Conservation (phyloP, 768 basidiomycete genomes). For the Tylopilus sp. region DNA sequence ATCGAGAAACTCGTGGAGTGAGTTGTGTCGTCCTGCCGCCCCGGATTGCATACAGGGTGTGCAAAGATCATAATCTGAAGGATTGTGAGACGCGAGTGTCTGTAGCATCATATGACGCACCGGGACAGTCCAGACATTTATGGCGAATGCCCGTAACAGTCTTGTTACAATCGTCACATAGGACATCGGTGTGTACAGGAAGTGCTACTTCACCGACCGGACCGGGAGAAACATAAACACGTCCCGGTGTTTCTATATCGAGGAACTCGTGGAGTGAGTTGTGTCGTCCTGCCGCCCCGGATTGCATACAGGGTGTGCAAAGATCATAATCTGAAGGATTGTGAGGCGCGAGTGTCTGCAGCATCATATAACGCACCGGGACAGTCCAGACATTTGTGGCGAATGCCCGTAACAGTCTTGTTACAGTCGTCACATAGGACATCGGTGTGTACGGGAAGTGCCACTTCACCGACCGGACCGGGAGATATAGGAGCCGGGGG, state of each 20-base stretch:
- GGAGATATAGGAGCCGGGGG: not conserved
- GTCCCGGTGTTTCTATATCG: conserved; percentile 61
- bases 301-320: conserved; percentile 54
- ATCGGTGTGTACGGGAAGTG: conserved; percentile 44
- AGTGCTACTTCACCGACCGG: not conserved
- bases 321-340: conserved; percentile 61
- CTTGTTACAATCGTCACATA: conserved; percentile 62
- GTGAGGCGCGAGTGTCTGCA: not conserved
- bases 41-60: conserved; percentile 50
- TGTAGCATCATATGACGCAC: conserved; percentile 35
- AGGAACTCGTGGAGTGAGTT: conserved; percentile 70
- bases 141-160: conserved; percentile 65
- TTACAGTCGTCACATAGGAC: conserved; percentile 69
- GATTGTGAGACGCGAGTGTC: not conserved
- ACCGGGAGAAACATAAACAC: conserved; percentile 43
- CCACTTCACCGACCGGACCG: not conserved
- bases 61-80: conserved; percentile 71
- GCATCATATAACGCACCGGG: conserved; percentile 42
- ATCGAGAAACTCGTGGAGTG: conserved; percentile 69
- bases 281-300: conserved; percentile 50
- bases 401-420: conserved; percentile 53
- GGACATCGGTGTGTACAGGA: conserved; percentile 50
- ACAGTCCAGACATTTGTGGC: conserved; percentile 83
- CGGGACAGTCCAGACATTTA: conserved; percentile 76
- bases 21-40: conserved; percentile 50